These are phyloP conservation scores for Claviceps sp. DNA, from an alignment of 2,329 filamentous ascomycete genomes.

Conservation along the genomic window DNA sequence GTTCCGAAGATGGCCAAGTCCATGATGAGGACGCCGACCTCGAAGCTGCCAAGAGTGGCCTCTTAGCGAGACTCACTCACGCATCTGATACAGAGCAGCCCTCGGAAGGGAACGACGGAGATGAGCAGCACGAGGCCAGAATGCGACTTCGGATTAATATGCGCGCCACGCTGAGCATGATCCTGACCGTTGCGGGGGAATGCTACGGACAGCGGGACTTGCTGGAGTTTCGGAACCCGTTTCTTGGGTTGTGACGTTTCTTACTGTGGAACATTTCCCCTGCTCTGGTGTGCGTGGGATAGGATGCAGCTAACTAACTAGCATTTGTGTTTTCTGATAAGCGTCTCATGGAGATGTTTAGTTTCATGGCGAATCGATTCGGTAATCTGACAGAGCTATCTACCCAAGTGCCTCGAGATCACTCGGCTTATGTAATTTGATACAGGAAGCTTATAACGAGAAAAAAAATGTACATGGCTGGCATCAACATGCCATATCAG, in stretches of 20 bases:
- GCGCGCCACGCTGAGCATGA: conserved; percentile 78
- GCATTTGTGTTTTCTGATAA: too few species aligned
- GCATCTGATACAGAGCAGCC: conserved; percentile 13
- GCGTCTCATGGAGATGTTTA: too few species aligned
- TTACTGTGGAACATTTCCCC: too few species aligned
- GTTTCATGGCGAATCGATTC: too few species aligned
- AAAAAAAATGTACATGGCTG: neutral
- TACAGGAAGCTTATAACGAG: neutral
- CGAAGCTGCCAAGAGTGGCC: conserved; percentile 32
- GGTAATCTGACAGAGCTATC: too few species aligned
- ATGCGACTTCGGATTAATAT: conserved; percentile 33
- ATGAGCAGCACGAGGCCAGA: conserved; percentile 15
- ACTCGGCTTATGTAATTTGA: too few species aligned
- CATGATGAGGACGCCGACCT: conserved; percentile 24
- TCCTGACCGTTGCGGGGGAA: conserved; percentile 76
- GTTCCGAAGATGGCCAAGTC: conserved; percentile 18
- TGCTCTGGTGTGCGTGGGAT: too few species aligned
- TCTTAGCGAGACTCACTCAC: conserved; percentile 31
- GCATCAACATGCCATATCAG: too few species aligned
- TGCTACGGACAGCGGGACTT: conserved; percentile 82
- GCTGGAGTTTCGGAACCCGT: conserved; percentile 57
- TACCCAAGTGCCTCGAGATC: too few species aligned
- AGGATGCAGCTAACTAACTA: too few species aligned
- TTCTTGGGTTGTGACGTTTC: conserved; percentile 27
- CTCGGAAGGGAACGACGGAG: conserved; percentile 8